Evolutionary conservation across 371 early-diverging fungal species (phyloP).

Genomic region (Mortierella sp.): DNA sequence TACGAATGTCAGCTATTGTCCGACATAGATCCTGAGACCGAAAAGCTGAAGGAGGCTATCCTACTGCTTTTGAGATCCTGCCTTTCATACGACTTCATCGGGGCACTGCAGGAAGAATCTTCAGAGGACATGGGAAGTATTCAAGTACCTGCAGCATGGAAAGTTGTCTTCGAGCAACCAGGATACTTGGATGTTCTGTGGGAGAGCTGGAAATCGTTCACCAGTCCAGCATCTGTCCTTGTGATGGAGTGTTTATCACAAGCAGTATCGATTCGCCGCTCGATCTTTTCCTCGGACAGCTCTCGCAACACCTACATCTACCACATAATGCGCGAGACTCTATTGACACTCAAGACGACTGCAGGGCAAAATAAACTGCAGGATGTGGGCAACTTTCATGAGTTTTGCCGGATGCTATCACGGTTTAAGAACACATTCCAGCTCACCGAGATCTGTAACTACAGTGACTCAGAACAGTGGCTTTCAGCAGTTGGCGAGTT

Average conservation of each 20-base stretch:
- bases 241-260: slow-evolving; percentile 87
- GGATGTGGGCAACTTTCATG: slow-evolving; percentile 84
- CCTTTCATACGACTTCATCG: slow-evolving; percentile 88
- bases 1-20: neutral
- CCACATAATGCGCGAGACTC: slow-evolving; percentile 77
- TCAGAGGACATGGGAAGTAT: slow-evolving; percentile 84
- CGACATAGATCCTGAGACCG: slow-evolving; percentile 56
- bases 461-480: slow-evolving; percentile 77
- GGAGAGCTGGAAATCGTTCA: slow-evolving; percentile 67
- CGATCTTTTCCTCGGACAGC: slow-evolving; percentile 80
- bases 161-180: slow-evolving; percentile 72
- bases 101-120: slow-evolving; percentile 86
- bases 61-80: slow-evolving; percentile 76
- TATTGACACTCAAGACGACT: slow-evolving; percentile 70
- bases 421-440: slow-evolving; percentile 86
- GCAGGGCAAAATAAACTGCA: slow-evolving; percentile 66
- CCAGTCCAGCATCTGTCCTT: slow-evolving; percentile 52
- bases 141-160: slow-evolving; percentile 87
- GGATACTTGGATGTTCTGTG: slow-evolving; percentile 78
- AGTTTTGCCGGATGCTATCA: slow-evolving; percentile 85
- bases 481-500: slow-evolving; percentile 78
- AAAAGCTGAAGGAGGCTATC: slow-evolving; percentile 68
- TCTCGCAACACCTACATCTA: slow-evolving; percentile 76
- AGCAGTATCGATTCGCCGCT: slow-evolving; percentile 83
- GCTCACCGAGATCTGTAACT: slow-evolving; percentile 78